Base-by-base conservation (phyloP, 2,329 filamentous ascomycete genomes). In the Zymoseptoria pseudotritici region DNA sequence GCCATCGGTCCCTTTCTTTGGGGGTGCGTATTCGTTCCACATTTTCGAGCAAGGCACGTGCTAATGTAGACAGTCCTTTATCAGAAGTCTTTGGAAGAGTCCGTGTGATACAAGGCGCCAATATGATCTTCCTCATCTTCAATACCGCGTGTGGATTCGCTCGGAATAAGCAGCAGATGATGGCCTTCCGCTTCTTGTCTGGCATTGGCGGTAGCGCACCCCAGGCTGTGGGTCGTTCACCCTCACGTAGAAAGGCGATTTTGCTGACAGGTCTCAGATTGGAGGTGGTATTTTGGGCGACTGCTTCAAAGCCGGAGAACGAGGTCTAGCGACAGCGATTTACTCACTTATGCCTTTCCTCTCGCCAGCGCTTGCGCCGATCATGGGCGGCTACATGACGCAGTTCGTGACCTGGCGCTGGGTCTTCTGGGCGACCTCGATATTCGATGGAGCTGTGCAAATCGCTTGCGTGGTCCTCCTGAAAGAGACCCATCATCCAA, bases 341-440 rank as follows among this genome's bases (percentile, higher is more conserved):
- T 73, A 72, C 64, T 63, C 57, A 19, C 56, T 73, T 4, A 68
- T 68, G 50, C 70, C 71, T 2, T 63, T 72, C 11, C 60, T 71
- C 0, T 68, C 68, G 0, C 69, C 69, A 11, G 68, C 69, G 8
- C 55, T 71, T 2, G 86, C 85, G 0, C 86, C 86, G 0, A 82
- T 88, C 2, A 79, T 80, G 0, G 85, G 85, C 4, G 85, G 83
- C 0, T 88, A 85, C 67, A 83, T 89, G 36, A 79, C 83, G 0
- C 75, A 86, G 65, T 75, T 80, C 60, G 82, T 80, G 7, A 84
- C 81, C 0, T 90, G 90, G 90, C 79, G 89, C 64, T 94, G 90
- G 89, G 79, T 93, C 0, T 93, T 93, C 77, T 92, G 88, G 87
- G 83, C 94, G 66, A 89, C 92, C 68, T 78, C 92, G 9, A 94